These are phyloP conservation scores for Hypoxylon sp. DNA, from an alignment of 2,329 filamentous ascomycete genomes.

Conservation along the genomic window DNA sequence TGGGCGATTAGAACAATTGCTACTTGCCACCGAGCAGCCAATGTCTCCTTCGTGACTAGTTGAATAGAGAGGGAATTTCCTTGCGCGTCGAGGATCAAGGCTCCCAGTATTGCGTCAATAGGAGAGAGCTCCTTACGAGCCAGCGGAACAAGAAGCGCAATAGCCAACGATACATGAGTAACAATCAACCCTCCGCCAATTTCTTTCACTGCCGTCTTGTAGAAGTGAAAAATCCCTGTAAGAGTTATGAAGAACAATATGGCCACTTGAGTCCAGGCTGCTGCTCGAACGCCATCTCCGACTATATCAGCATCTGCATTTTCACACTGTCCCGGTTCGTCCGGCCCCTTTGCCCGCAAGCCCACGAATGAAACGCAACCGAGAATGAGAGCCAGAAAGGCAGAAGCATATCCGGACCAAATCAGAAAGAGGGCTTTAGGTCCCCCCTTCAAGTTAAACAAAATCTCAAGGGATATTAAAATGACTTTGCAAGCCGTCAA, in stretches of 20 bases:
- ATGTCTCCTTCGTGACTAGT: conserved; percentile 33
- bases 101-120: conserved; percentile 35
- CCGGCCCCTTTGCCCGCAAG: conserved; percentile 5
- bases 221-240: conserved; percentile 29
- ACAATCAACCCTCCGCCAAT: conserved; percentile 36
- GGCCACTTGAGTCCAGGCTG: conserved; percentile 35
- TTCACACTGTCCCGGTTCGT: conserved; percentile 23
- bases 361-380: conserved; percentile 32
- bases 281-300: conserved; percentile 36
- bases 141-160: conserved; percentile 34
- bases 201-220: conserved; percentile 35
- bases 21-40: conserved; percentile 36
- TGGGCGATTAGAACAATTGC: conserved; percentile 26
- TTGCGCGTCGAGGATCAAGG: conserved; percentile 38
- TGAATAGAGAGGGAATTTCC: conserved; percentile 36
- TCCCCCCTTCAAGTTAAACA: neutral
- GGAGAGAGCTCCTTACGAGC: conserved; percentile 30
- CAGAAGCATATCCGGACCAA: conserved; percentile 12
- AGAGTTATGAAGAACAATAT: conserved; percentile 37
- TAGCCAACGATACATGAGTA: conserved; percentile 35
- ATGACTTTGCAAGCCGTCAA: conserved; percentile 27
- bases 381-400: conserved; percentile 31
- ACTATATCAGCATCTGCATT: conserved; percentile 38
- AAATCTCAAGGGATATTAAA: conserved; percentile 20
- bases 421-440: conserved; percentile 3